Conservation (phyloP, 257 asterid species). For the Linderniella brevidens region DNA sequence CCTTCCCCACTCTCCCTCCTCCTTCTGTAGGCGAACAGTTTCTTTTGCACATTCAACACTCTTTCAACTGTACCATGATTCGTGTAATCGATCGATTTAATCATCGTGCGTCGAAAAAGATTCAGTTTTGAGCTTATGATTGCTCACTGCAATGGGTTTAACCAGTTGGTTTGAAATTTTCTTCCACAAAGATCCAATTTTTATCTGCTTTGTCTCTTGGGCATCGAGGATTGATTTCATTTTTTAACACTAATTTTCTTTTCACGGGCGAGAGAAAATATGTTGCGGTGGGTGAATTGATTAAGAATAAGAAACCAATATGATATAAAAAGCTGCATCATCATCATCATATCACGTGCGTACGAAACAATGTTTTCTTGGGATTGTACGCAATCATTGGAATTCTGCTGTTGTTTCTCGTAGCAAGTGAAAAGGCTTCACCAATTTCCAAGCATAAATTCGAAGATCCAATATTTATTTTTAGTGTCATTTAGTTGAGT, state of each 20-base stretch:
- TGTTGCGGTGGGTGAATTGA: constrained; percentile 13
- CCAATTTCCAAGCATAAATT: constrained; percentile 9
- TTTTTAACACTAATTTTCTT: no score
- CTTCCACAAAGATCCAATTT: no score
- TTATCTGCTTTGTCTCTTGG: background rate
- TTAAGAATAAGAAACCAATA: constrained; percentile 23
- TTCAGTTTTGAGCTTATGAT: no score
- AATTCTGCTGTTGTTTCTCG: constrained; percentile 17
- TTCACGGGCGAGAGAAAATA: no score
- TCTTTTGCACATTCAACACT: constrained; percentile 5
- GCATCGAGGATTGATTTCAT: no score
- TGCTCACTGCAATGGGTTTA: no score
- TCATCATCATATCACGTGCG: constrained; percentile 20
- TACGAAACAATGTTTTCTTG: constrained; percentile 51
- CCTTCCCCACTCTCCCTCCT: constrained; percentile 8
- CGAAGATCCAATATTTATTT: constrained; percentile 14
- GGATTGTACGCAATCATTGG: constrained; percentile 34
- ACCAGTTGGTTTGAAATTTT: no score
- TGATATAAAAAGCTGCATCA: constrained; percentile 36
- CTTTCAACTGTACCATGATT: constrained; percentile 6
- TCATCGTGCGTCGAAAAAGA: constrained; percentile 29
- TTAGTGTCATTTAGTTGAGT: constrained; percentile 7
- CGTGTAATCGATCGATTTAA: constrained; percentile 21
- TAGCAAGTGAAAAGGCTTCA: constrained; percentile 10
- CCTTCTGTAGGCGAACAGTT: constrained; percentile 35